phyloP scores from a whole-genome alignment of 2,329 filamentous ascomycete genomes.

The Domatiomyces catenatus region DNA sequence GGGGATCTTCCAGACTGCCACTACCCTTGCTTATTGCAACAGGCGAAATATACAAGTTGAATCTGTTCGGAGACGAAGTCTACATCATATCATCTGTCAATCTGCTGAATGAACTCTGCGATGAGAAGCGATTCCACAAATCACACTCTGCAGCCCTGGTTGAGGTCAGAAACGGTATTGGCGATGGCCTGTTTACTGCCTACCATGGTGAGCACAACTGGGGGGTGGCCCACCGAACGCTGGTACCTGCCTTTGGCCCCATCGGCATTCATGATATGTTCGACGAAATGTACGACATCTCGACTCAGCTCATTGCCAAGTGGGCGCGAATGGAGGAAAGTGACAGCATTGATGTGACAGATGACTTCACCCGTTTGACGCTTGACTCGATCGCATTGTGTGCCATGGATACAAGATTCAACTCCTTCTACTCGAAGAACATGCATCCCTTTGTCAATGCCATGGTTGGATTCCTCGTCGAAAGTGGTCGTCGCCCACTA shows the following conservation, averaged over 20 bases:
- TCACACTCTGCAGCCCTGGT: conserved; percentile 34
- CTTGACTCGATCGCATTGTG: conserved; percentile 59
- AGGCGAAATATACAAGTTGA: conserved; percentile 48
- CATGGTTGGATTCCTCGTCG: conserved; percentile 49
- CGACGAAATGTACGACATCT: conserved; percentile 20
- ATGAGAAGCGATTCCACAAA: conserved; percentile 53
- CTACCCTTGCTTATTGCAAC: not conserved
- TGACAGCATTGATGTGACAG: conserved; percentile 42
- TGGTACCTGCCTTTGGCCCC: conserved; percentile 35
- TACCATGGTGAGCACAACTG: conserved; percentile 38
- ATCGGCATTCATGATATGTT: conserved; percentile 30
- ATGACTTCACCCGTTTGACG: conserved; percentile 58
- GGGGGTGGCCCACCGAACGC: conserved; percentile 43
- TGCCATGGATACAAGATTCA: conserved; percentile 58
- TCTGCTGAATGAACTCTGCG: conserved; percentile 47
- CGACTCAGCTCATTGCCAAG: conserved; percentile 26
- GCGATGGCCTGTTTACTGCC: conserved; percentile 53
- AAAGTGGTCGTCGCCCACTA: conserved; percentile 36
- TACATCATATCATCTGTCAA: conserved; percentile 40
- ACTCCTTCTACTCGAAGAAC: conserved; percentile 54
- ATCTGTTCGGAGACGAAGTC: conserved; percentile 30
- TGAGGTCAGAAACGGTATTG: conserved; percentile 44
- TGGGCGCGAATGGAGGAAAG: conserved; percentile 37
- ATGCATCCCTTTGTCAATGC: conserved; percentile 55
- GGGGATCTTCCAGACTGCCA: not conserved